These are phyloP conservation scores for Lepidium aucheri DNA, from an alignment of 345 rosid genomes.

Conservation along the genomic window DNA sequence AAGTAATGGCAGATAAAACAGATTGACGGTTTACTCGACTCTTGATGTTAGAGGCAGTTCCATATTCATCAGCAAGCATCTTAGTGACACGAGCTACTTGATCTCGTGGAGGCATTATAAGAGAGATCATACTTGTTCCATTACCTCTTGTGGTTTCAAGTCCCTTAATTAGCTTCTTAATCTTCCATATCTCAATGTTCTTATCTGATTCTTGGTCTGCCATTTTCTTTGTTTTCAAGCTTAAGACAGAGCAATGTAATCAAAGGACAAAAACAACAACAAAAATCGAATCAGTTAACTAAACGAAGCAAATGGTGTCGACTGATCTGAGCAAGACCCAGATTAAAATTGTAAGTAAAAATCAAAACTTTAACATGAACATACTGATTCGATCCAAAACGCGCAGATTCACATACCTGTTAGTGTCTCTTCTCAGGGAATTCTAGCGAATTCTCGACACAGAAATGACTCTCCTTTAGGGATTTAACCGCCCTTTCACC, in stretches of 20 bases:
- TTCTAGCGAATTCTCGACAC: background rate
- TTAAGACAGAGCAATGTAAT: background rate
- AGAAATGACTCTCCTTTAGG: background rate
- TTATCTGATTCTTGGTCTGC: slow-evolving; percentile 77
- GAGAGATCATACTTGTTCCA: slow-evolving; percentile 94
- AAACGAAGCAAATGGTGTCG: background rate
- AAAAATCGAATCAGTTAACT: background rate
- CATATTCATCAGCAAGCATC: slow-evolving; percentile 91
- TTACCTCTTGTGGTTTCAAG: slow-evolving; percentile 84
- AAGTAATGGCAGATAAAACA: slow-evolving; percentile 82
- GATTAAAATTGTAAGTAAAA: background rate
- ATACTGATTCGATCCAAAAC: background rate
- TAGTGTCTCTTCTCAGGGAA: background rate
- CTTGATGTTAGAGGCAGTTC: slow-evolving; percentile 90
- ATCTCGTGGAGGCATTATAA: slow-evolving; percentile 90
- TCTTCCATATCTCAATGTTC: slow-evolving; percentile 91
- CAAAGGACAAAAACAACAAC: background rate
- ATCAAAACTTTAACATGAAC: background rate
- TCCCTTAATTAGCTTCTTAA: slow-evolving; percentile 79
- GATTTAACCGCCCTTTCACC: background rate
- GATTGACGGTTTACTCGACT: slow-evolving; percentile 88
- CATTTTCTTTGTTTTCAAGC: slow-evolving; percentile 32
- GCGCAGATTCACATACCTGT: background rate
- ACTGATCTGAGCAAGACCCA: background rate
- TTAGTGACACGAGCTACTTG: slow-evolving; percentile 81